phyloP scores from a whole-genome alignment of 148 eudicot species.

The Vaccinium myrtillus region DNA sequence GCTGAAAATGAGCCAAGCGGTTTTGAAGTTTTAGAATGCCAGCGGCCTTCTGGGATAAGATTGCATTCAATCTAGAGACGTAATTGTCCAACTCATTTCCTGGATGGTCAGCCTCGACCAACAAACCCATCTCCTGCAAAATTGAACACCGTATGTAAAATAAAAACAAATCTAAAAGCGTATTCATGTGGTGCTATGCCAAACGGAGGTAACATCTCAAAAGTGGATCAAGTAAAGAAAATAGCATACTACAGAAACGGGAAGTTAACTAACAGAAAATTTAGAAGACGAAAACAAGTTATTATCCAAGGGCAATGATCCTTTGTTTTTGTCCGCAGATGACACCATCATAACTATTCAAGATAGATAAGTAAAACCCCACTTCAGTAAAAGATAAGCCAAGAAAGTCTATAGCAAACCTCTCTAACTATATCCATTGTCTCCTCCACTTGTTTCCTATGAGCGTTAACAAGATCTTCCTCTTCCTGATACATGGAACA shows the following conservation, averaged over 20 bases:
- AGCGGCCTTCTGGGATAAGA: slow-evolving; percentile 87
- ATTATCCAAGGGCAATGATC: not conserved
- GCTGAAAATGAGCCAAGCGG: slow-evolving; percentile 87
- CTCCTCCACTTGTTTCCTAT: slow-evolving; percentile 94
- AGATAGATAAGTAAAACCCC: not conserved
- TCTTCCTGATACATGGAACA: slow-evolving; percentile 60
- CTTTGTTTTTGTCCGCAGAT: not conserved
- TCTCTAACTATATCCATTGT: slow-evolving; percentile 96
- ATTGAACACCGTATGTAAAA: not conserved
- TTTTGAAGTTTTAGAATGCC: slow-evolving; percentile 78
- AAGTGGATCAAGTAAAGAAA: not conserved
- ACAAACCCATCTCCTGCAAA: slow-evolving; percentile 84
- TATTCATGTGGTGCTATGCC: not conserved
- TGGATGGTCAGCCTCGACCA: slow-evolving; percentile 93
- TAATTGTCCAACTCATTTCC: slow-evolving; percentile 87
- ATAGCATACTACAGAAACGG: not conserved
- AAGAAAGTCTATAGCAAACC: slow-evolving; percentile 36
- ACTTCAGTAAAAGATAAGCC: not conserved
- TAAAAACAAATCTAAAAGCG: not conserved
- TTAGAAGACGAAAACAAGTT: not conserved
- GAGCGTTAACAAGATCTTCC: slow-evolving; percentile 97
- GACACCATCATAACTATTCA: not conserved
- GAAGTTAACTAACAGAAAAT: not conserved
- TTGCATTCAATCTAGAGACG: slow-evolving; percentile 65
- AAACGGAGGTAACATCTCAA: not conserved